Base-by-base conservation (phyloP, 768 basidiomycete species). In the Cystobasidium tubakii region DNA sequence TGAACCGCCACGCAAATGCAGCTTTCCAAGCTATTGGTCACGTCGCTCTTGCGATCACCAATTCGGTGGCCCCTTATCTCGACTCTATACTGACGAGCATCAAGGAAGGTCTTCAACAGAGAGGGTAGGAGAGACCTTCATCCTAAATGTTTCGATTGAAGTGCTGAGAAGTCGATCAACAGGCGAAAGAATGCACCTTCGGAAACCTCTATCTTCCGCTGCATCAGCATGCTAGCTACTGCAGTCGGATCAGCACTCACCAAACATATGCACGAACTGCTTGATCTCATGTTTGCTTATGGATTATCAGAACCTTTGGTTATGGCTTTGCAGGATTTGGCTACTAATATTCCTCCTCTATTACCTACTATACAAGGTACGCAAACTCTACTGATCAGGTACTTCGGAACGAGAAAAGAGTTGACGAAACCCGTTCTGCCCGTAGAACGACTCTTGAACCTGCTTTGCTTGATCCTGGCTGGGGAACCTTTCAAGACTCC, bases 1-100 rank as follows among this genome's bases (percentile, higher is more conserved):
- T n/a, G n/a, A n/a, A n/a, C n/a, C n/a, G n/a, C n/a, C n/a, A 15
- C 21, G 31, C 50, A 0, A 15, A 62, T 7, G n/a, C 62, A 92
- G 94, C 94, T 1, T 98, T 97, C 80, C 88, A 93, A 77, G 94
- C 96, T 1, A 93, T 99, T 75, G 96, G 96, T 0, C 92, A 96
- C 78, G 90, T 95, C 63, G 92, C 96, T 1, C 87, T 87, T 53
- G 89, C 91, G 62, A 91, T 98, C 25, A 88, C 88, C 57, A 90
- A 92, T 75, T 92, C 95, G 75, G 96, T 98, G 90, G 92, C 94
- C 79, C 88, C 88, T 0, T 99, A 96, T 81, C 85, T 98, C 29
- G 95, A 98, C 74, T 86, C 88, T 2, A 90, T 96, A 74, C 91
- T 98, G 87, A 80, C 83, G 67, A 88, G 91, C 67, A 89, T 98